Conservation (phyloP, 805 yeast genomes). For the Monosporozyma unispora region DNA sequence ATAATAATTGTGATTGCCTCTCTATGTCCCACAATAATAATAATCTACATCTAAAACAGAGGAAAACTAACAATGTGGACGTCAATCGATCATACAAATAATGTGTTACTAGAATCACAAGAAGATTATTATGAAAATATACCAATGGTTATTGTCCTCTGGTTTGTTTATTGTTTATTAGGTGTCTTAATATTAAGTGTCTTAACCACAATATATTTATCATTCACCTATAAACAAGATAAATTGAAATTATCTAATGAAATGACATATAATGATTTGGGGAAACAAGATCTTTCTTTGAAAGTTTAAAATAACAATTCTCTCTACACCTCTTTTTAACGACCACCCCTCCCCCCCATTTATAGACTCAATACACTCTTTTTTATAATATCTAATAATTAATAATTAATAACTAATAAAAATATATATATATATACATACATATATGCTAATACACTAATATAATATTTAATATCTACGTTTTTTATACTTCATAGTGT, state of each 20-base stretch:
- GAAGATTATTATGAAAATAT: not conserved
- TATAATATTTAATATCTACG: not conserved
- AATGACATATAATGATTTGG: not conserved
- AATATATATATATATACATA: not conserved
- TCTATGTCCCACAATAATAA: no score
- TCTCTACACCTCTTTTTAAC: not conserved
- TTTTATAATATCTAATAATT: not conserved
- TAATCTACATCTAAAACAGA: no score
- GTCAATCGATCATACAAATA: not conserved
- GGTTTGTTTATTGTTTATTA: constrained; percentile 1
- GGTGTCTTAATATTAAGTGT: not conserved
- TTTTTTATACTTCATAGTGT: not conserved
- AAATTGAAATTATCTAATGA: not conserved
- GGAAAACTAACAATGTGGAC: no score
- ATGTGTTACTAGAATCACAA: not conserved
- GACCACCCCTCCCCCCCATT: not conserved
- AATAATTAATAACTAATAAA: not conserved
- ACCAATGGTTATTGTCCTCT: not conserved
- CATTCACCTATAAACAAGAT: not conserved
- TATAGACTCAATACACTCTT: not conserved
- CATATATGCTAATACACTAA: not conserved
- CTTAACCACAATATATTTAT: not conserved
- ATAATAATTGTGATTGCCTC: no score
- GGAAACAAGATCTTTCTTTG: not conserved
- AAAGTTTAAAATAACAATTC: not conserved